These are phyloP conservation scores for Miscanthus lutarioriparius DNA, from an alignment of 176 grass and related monocot species.

Conservation along the genomic window DNA sequence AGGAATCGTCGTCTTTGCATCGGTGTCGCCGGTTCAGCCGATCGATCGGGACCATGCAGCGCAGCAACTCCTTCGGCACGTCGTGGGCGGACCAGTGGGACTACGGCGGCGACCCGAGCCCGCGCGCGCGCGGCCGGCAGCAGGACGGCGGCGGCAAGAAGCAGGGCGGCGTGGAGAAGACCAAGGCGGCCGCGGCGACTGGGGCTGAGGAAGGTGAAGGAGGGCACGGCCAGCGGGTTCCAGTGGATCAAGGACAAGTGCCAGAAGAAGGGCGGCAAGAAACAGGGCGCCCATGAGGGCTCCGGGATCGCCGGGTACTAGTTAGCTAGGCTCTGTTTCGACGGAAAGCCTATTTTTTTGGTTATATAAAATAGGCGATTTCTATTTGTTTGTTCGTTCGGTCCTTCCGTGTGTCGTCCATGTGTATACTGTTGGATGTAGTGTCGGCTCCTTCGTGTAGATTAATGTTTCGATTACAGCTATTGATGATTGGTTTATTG, in stretches of 20 bases:
- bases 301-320: constrained; percentile 29
- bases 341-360: neutral
- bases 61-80: constrained; percentile 60
- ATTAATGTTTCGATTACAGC: neutral
- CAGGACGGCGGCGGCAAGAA: constrained; percentile 31
- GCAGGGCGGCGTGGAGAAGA: constrained; percentile 57
- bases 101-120: constrained; percentile 52
- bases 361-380: neutral
- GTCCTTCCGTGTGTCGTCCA: neutral
- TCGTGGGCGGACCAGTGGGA: constrained; percentile 99
- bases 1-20: neutral
- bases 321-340: neutral
- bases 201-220: constrained; percentile 87
- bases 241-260: constrained; percentile 92
- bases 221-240: constrained; percentile 65
- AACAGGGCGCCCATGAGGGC: constrained; percentile 13
- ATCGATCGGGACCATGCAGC: constrained; percentile 49
- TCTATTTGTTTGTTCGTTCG: neutral
- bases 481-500: constrained; percentile 30
- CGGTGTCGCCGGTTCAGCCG: neutral
- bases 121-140: neutral
- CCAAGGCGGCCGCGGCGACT: constrained; percentile 59
- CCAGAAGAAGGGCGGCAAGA: constrained; percentile 53
- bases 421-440: constrained; percentile 7
- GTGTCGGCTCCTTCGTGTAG: neutral